phyloP scores from a whole-genome alignment of 2,329 filamentous ascomycete genomes.

The Monilinia laxa region DNA sequence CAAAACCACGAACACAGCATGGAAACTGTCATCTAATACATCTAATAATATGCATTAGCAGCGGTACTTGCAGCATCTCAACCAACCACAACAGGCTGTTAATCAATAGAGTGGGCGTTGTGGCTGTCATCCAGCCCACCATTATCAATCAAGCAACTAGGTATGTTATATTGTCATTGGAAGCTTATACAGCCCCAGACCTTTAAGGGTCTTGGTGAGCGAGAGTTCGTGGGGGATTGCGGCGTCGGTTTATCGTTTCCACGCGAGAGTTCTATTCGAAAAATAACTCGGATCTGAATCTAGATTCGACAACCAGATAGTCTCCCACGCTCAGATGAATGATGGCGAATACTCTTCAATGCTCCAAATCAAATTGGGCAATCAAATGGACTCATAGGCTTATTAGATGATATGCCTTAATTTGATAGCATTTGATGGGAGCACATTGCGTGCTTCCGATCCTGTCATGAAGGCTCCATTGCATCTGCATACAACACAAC shows the following conservation, averaged over 20 bases:
- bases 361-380: too few relatives aligned
- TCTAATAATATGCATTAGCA: slow-evolving; percentile 6
- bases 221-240: slow-evolving; percentile 4
- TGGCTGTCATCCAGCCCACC: slow-evolving; percentile 7
- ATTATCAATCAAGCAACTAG: not conserved
- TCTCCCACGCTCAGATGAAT: too few relatives aligned
- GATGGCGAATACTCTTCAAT: too few relatives aligned
- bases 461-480: not conserved
- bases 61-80: not conserved
- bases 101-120: not conserved
- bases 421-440: too few relatives aligned
- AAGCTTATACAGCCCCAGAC: not conserved
- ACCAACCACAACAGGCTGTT: not conserved
- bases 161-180: not conserved
- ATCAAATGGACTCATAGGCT: too few relatives aligned
- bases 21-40: not conserved
- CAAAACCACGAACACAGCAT: slow-evolving; percentile 1
- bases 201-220: not conserved
- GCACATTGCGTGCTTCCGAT: too few relatives aligned
- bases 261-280: too few relatives aligned
- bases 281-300: too few relatives aligned
- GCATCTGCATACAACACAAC: slow-evolving; percentile 1
- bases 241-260: not conserved
- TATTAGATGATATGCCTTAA: too few relatives aligned
- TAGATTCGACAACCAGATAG: too few relatives aligned